Evolutionary conservation across 257 asterid genomes (phyloP), one percentile per base, ranked within the genome.

Genomic region (Przewalskia tangutica): DNA sequence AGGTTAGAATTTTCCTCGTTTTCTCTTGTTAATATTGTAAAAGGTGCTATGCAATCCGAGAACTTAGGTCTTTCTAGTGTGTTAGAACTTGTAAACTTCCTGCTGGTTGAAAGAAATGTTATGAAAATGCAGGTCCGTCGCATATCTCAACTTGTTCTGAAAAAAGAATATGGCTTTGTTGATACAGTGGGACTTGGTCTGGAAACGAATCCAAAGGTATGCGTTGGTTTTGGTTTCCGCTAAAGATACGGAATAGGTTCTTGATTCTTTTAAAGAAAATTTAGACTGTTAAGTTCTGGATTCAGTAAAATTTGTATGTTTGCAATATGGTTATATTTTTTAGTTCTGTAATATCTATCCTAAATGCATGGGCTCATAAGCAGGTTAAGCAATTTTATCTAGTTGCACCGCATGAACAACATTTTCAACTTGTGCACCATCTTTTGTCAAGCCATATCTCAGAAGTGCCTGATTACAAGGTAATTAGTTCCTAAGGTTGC

Each of bases 301-400:
- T 75, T 50, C 62, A 50, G 11, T 23, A 44, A 4, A 59, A 11
- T 27, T 82, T 48, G 27, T 82, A 9, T 40, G 38, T n/a, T 36
- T 65, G 77, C 14, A 50, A 18, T 51, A 17, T 58, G 63, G 53
- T 64, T 13, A 32, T 48, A 17, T 32, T 63, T 67, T 48, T 8
- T 6, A 79, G 82, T 34, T 62, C 14, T 16, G 65, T 55, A 48
- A 81, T 50, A 8, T 50, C 53, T 77, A 55, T 14, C 42, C 73
- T 77, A 84, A 82, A 68, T 75, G 48, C 77, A 79, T 81, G 60
- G 71, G 67, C 60, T 87, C 46, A 83, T 85, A 73, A 81, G 77
- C 90, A 94, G 98, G 97, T 95, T 77, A 94, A 91, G 85, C 99
- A 95, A 85, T 88, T 85, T 83, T 92, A 88, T 88, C 89, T 90